phyloP scores from a whole-genome alignment of 2,329 filamentous ascomycete species.

The Ambrosiella cleistominuta region DNA sequence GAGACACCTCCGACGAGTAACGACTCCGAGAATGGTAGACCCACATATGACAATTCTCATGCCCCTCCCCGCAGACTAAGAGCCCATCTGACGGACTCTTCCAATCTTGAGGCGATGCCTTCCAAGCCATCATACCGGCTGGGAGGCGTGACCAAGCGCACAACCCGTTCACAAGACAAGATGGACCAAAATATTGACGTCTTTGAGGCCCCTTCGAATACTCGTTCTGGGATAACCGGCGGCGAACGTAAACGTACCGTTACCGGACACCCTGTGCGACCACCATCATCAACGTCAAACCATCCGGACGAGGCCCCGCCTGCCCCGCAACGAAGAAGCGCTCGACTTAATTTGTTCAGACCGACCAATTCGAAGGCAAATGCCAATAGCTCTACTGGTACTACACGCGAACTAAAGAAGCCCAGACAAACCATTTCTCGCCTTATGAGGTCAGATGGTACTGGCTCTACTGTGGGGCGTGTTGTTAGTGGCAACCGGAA shows the following conservation, averaged over 20 bases:
- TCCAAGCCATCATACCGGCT: constrained; percentile 46
- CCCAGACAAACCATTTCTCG: constrained; percentile 55
- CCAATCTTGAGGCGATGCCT: not conserved
- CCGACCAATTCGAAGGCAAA: constrained; percentile 50
- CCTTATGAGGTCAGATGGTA: constrained; percentile 47
- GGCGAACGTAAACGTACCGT: constrained; percentile 73
- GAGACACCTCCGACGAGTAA: constrained; percentile 37
- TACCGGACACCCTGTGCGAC: constrained; percentile 58
- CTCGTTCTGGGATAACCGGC: constrained; percentile 25
- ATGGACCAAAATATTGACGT: constrained; percentile 19
- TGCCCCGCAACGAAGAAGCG: constrained; percentile 50
- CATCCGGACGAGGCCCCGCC: constrained; percentile 41
- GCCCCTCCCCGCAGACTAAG: constrained; percentile 36
- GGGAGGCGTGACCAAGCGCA: constrained; percentile 24
- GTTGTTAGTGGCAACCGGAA: constrained; percentile 86
- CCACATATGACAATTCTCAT: constrained; percentile 28
- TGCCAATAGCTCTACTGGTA: constrained; percentile 21
- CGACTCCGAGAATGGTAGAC: constrained; percentile 4
- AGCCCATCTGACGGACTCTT: constrained; percentile 18
- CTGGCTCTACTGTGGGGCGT: constrained; percentile 57
- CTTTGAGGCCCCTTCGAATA: constrained; percentile 24
- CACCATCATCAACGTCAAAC: constrained; percentile 21
- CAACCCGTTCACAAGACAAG: constrained; percentile 23
- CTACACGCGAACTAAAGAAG: constrained; percentile 59
- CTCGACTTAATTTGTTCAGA: constrained; percentile 51